A percentile compares a stretch with the other conserved stretches of the same genome.
These are phyloP conservation scores for Grigorovia humatica DNA, from an alignment of 805 yeast genomes.

Conservation along the genomic window DNA sequence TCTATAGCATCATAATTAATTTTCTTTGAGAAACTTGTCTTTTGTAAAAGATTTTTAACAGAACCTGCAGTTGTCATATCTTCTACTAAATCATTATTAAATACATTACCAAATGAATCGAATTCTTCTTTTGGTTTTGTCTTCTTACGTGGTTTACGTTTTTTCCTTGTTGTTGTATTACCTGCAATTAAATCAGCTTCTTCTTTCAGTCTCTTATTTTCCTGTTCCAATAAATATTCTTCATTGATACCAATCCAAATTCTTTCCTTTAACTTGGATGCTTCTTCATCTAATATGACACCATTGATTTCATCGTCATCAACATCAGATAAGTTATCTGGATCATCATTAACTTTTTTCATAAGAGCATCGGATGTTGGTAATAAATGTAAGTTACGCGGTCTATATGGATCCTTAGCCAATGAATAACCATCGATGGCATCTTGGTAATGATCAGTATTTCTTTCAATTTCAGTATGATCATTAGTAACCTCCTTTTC, in stretches of 20 bases:
- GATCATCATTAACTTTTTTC: constrained; percentile 45
- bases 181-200: constrained; percentile 88
- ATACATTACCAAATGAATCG: constrained; percentile 30
- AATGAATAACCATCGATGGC: constrained; percentile 28
- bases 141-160: constrained; percentile 23
- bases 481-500: neutral
- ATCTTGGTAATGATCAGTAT: constrained; percentile 16
- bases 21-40: constrained; percentile 73
- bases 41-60: constrained; percentile 65
- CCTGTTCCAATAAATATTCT: constrained; percentile 78
- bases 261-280: constrained; percentile 61
- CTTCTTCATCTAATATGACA: constrained; percentile 56
- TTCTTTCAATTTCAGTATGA: neutral
- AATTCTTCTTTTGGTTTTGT: constrained; percentile 16
- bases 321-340: constrained; percentile 57
- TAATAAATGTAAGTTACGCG: constrained; percentile 43
- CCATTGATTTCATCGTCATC: constrained; percentile 72
- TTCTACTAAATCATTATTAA: constrained; percentile 21
- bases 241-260: constrained; percentile 87
- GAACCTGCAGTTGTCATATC: constrained; percentile 57
- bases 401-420: constrained; percentile 36
- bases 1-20: constrained; percentile 80
- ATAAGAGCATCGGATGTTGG: constrained; percentile 52
- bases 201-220: constrained; percentile 65
- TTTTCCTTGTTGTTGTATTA: constrained; percentile 46